A percentile compares a stretch with the other conserved stretches of the same genome.
Conservation (phyloP, 176 grass and related monocot species). For the Bolboschoenus planiculmis region DNA sequence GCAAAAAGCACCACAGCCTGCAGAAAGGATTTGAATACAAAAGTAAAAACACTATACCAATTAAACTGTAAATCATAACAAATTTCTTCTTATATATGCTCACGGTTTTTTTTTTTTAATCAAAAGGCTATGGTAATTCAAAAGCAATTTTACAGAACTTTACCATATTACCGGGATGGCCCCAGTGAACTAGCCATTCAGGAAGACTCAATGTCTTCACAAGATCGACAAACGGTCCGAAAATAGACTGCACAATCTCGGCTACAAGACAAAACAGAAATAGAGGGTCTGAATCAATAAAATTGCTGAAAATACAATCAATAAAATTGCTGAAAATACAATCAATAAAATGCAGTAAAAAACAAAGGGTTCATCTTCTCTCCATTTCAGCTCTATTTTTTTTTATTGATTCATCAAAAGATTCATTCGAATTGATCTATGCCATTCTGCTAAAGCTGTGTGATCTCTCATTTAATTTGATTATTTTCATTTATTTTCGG, state of each 20-base stretch:
- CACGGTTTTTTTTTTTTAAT: not conserved
- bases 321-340: not conserved
- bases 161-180: slow-evolving; percentile 93
- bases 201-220: slow-evolving; percentile 65
- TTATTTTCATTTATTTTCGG: not conserved
- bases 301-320: not conserved
- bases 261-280: slow-evolving; percentile 18
- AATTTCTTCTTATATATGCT: not conserved
- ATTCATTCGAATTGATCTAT: not conserved
- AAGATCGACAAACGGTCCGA: slow-evolving; percentile 72
- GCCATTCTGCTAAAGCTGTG: not conserved
- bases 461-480: not conserved
- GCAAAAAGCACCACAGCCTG: slow-evolving; percentile 92
- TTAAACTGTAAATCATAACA: not conserved
- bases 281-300: not conserved
- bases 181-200: slow-evolving; percentile 94
- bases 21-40: not conserved
- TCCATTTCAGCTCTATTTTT: not conserved
- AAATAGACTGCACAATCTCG: slow-evolving; percentile 40
- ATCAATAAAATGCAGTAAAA: not conserved
- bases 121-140: not conserved
- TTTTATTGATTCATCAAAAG: not conserved
- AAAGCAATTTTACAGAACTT: not conserved
- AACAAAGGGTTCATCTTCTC: not conserved
- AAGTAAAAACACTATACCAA: not conserved